Conservation (phyloP, 176 grass and related monocot genomes). For the Areca catechu region DNA sequence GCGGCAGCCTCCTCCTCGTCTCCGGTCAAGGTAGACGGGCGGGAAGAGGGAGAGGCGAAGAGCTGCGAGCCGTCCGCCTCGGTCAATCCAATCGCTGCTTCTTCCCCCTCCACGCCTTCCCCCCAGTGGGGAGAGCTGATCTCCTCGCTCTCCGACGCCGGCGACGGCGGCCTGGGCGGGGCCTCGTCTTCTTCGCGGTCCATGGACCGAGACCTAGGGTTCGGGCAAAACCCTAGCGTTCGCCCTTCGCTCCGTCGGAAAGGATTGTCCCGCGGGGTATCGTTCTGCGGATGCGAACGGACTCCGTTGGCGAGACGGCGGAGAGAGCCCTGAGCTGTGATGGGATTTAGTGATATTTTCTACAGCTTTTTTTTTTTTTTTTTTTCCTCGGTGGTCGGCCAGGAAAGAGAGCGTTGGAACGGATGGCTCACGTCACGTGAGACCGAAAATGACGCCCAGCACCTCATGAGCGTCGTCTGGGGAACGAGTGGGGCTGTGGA, state of each 20-base stretch:
- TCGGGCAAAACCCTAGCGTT: slow-evolving; percentile 14
- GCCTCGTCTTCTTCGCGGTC: not conserved
- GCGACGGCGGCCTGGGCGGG: not conserved
- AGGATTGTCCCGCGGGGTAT: too few relatives aligned
- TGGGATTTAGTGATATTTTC: too few relatives aligned
- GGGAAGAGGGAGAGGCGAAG: slow-evolving; percentile 29
- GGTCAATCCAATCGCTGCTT: not conserved
- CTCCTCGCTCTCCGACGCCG: too few relatives aligned
- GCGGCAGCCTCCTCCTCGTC: not conserved
- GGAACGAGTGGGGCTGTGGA: rapidly evolving
- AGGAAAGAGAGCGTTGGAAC: too few relatives aligned
- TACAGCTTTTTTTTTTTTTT: too few relatives aligned
- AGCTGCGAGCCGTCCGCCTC: slow-evolving; percentile 41
- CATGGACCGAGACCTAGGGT: slow-evolving; percentile 2
- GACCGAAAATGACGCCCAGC: too few relatives aligned
- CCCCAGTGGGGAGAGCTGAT: slow-evolving; percentile 17
- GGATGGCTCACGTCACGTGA: too few relatives aligned
- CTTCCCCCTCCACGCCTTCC: not conserved
- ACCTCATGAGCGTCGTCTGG: too few relatives aligned
- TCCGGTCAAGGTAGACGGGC: not conserved
- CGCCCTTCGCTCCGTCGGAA: not conserved
- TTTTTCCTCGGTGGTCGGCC: too few relatives aligned
- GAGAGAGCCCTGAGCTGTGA: too few relatives aligned
- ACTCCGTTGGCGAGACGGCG: too few relatives aligned
- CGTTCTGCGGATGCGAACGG: too few relatives aligned